phyloP scores from a whole-genome alignment of 73 alveolate species.

The Tetrahymena thermophila region DNA sequence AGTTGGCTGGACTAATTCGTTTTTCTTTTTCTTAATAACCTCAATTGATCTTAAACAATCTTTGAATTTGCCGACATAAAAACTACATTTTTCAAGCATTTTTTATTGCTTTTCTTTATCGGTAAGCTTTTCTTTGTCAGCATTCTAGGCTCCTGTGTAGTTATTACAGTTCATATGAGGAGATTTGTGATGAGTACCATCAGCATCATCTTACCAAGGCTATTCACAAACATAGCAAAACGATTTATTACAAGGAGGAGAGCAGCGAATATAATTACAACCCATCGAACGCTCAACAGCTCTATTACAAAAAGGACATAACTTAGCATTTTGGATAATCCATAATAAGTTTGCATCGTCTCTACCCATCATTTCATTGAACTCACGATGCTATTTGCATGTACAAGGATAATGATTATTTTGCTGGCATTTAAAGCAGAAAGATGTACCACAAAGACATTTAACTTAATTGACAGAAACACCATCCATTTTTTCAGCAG shows the following conservation, averaged over 20 bases:
- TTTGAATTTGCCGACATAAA: not conserved
- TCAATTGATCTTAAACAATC: not conserved
- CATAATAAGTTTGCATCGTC: conserved; percentile 49
- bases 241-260: conserved; percentile 60
- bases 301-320: conserved; percentile 62
- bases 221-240: conserved; percentile 66
- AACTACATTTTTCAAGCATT: not conserved
- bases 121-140: not conserved
- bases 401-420: conserved; percentile 58
- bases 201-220: conserved; percentile 42
- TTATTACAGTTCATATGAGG: not conserved
- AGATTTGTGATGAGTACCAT: not conserved
- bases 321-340: conserved; percentile 52
- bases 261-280: conserved; percentile 60
- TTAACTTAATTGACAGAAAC: conserved; percentile 10
- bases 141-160: not conserved
- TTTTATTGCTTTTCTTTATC: not conserved
- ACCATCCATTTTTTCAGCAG: not conserved
- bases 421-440: conserved; percentile 54
- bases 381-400: conserved; percentile 44
- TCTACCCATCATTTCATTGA: conserved; percentile 22
- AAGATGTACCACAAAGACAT: conserved; percentile 45
- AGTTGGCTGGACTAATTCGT: not conserved
- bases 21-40: not conserved
- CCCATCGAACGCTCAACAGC: conserved; percentile 59